Evolutionary conservation across 2,329 filamentous ascomycete species (phyloP).

Genomic region (Epichloe bromicola): DNA sequence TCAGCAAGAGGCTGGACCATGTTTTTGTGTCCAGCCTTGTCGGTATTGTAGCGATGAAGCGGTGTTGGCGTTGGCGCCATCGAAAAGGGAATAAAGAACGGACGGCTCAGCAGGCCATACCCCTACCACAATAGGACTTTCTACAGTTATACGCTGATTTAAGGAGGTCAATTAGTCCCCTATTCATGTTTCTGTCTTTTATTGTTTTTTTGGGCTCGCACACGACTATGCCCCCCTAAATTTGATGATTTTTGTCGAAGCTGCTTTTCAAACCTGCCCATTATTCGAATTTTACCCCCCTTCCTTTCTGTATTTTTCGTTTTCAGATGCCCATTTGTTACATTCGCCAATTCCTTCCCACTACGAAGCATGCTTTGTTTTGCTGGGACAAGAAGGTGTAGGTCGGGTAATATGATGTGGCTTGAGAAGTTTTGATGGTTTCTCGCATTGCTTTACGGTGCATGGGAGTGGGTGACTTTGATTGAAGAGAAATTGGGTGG

Average conservation of each 20-base stretch:
- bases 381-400: not conserved
- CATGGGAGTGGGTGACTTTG: not conserved
- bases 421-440: not conserved
- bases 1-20: not conserved
- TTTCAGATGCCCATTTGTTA: not conserved
- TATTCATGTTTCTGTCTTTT: not conserved
- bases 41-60: not conserved
- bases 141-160: not conserved
- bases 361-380: not conserved
- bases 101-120: constrained; percentile 1
- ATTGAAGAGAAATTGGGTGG: not conserved
- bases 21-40: not conserved
- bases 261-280: too few relatives aligned
- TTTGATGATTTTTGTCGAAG: not conserved
- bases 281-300: not conserved
- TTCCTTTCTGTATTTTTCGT: not conserved
- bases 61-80: constrained; percentile 1
- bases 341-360: not conserved
- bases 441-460: constrained; percentile 3
- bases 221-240: not conserved
- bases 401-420: not conserved
- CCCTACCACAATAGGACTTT: not conserved
- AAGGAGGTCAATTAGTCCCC: not conserved
- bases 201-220: not conserved
- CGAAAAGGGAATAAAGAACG: not conserved